A percentile compares a stretch with the other conserved stretches of the same genome.
These are phyloP conservation scores for Polymyxa betae DNA, from an alignment of 208 protist genomes.

Conservation along the genomic window DNA sequence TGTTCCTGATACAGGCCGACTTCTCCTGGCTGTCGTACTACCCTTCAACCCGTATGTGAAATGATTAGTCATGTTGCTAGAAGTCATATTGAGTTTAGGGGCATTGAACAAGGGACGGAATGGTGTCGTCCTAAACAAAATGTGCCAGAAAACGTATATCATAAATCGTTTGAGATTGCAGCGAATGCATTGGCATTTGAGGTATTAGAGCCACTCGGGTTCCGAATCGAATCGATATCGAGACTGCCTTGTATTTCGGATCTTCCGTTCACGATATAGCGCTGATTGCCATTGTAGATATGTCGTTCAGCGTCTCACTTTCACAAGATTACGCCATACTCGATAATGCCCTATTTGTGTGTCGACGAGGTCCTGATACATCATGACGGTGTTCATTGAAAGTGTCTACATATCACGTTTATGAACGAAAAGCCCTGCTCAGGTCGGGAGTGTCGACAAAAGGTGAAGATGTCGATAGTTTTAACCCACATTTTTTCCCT, in stretches of 20 bases:
- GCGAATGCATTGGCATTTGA: background rate
- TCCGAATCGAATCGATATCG: background rate
- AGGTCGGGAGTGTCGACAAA: too few relatives aligned
- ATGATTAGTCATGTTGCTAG: background rate
- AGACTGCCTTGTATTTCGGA: background rate
- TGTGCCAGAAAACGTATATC: background rate
- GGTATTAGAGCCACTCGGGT: slow-evolving; percentile 11
- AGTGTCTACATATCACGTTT: too few relatives aligned
- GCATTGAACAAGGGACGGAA: background rate
- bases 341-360: slow-evolving; percentile 7
- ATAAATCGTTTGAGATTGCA: background rate
- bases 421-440: too few relatives aligned
- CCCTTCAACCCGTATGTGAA: slow-evolving; percentile 29
- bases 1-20: background rate
- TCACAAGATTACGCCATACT: background rate
- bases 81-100: background rate
- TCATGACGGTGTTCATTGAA: too few relatives aligned
- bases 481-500: too few relatives aligned
- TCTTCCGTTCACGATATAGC: background rate
- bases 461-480: too few relatives aligned
- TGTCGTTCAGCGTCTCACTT: slow-evolving; percentile 29
- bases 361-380: too few relatives aligned
- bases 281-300: background rate
- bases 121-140: background rate
- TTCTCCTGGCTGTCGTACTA: slow-evolving; percentile 28